phyloP scores from a whole-genome alignment of 352 stramenopile genomes.

The Sclerospora graminicola region DNA sequence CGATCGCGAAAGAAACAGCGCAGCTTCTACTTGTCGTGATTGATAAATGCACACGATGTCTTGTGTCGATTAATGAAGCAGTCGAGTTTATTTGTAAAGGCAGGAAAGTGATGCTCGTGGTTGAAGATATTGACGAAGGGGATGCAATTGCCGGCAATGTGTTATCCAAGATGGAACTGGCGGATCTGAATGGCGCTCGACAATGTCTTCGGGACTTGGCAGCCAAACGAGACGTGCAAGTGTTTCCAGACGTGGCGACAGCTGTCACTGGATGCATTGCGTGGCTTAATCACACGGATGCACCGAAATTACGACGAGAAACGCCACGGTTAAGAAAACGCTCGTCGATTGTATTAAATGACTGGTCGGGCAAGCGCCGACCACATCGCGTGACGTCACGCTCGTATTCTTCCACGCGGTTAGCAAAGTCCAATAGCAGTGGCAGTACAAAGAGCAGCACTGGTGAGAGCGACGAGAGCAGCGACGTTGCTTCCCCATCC shows the following conservation, averaged over 20 bases:
- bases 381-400: constrained; percentile 41
- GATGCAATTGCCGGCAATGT: constrained; percentile 36
- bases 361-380: constrained; percentile 46
- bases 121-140: constrained; percentile 60
- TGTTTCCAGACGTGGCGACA: constrained; percentile 41
- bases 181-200: constrained; percentile 73
- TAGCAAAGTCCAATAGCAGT: constrained; percentile 29
- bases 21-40: constrained; percentile 84
- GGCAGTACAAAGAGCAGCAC: constrained; percentile 22
- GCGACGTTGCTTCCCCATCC: constrained; percentile 8
- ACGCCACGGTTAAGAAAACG: constrained; percentile 55
- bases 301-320: constrained; percentile 29
- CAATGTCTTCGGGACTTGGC: constrained; percentile 70
- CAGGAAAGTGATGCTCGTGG: constrained; percentile 62
- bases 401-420: constrained; percentile 43
- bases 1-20: constrained; percentile 68
- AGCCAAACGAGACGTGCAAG: constrained; percentile 24
- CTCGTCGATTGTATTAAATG: constrained; percentile 67
- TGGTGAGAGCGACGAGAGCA: constrained; percentile 20
- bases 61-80: constrained; percentile 82
- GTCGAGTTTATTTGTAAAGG: constrained; percentile 81
- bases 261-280: constrained; percentile 39
- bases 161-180: constrained; percentile 51
- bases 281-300: constrained; percentile 41
- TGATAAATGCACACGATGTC: constrained; percentile 60